Base-by-base conservation (phyloP, 2,329 filamentous ascomycete genomes). In the Tetracladium maxilliforme region DNA sequence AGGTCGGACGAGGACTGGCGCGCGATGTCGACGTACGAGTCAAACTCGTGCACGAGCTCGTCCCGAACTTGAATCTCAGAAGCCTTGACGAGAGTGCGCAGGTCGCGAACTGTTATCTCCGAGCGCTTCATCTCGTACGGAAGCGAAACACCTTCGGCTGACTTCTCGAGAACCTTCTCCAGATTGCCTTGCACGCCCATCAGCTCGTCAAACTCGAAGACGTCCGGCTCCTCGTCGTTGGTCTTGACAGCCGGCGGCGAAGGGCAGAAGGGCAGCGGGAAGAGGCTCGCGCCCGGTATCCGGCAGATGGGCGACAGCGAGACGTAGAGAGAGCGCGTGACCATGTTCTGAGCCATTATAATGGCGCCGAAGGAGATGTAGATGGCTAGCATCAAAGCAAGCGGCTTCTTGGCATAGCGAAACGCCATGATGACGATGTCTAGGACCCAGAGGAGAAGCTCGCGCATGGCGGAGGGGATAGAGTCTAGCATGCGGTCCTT, bases 61-160 rank as follows among this genome's bases (percentile, higher is more conserved):
- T 76, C 64, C 16, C 68, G 68, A 20, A n/a, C 68, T 14, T 70
- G 67, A 1, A 90, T 55, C 13, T 68, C 61, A 36, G 75, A 82
- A 48, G 74, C 71, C 19, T 68, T 62, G 17, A 92, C 76, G 22
- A 84, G 60, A 14, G 70, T 74, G 16, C 76, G 69, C 14, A 90
- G 52, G 38, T 86, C 80, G 20, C 80, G 67, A 18, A 90, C 72
- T 2, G 75, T 72, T 3, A 70, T 59, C 46, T 87, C 79, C 4
- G 74, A 73, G 7, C 70, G 65, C 52, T 83, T 86, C 71, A 90
- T 84, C 37, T 82, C 76, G 36, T 79, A 58, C 0, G 80, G 80
- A 4, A 90, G 51, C 2, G 69, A 70, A 3, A 73, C 67, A 2
- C 72, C 69, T 13, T 71, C 62, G 2, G 70, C 64, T 10, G 69